Conservation (phyloP, 2,329 filamentous ascomycete genomes). For the Saccharata proteae region DNA sequence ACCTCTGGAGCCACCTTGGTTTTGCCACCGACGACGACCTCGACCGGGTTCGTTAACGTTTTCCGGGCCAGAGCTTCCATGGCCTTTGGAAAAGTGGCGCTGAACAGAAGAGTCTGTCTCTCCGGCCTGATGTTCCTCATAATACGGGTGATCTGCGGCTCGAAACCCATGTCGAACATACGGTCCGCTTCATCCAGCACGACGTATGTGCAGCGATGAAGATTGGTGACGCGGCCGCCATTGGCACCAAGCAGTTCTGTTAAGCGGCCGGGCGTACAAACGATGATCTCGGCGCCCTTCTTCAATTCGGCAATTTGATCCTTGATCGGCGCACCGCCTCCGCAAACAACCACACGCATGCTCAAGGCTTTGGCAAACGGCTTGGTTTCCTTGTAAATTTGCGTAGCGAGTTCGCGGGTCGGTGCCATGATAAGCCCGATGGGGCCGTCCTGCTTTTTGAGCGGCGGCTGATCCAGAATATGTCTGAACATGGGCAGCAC, state of each 20-base stretch:
- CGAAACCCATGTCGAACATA: slow-evolving; percentile 99
- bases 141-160: slow-evolving; percentile 96
- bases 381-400: slow-evolving; percentile 90
- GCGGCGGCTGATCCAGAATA: slow-evolving; percentile 79
- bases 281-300: slow-evolving; percentile 85
- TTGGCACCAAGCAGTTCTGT: slow-evolving; percentile 93
- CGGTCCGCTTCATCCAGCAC: slow-evolving; percentile 95
- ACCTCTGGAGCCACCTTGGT: slow-evolving; percentile 61
- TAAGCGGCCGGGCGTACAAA: slow-evolving; percentile 84
- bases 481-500: slow-evolving; percentile 94
- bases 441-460: slow-evolving; percentile 77
- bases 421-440: slow-evolving; percentile 85
- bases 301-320: slow-evolving; percentile 96
- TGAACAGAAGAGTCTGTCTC: slow-evolving; percentile 89
- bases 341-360: slow-evolving; percentile 80
- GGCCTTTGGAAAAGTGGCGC: slow-evolving; percentile 86
- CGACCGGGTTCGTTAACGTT: slow-evolving; percentile 69
- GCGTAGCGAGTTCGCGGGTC: slow-evolving; percentile 82
- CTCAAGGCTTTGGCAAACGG: slow-evolving; percentile 82
- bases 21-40: slow-evolving; percentile 83
- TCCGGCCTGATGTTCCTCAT: slow-evolving; percentile 84
- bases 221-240: slow-evolving; percentile 83
- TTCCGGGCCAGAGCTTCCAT: slow-evolving; percentile 89
- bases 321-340: slow-evolving; percentile 89
- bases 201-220: slow-evolving; percentile 80